Conservation (phyloP, 805 yeast species). For the Candida tibetensis region DNA sequence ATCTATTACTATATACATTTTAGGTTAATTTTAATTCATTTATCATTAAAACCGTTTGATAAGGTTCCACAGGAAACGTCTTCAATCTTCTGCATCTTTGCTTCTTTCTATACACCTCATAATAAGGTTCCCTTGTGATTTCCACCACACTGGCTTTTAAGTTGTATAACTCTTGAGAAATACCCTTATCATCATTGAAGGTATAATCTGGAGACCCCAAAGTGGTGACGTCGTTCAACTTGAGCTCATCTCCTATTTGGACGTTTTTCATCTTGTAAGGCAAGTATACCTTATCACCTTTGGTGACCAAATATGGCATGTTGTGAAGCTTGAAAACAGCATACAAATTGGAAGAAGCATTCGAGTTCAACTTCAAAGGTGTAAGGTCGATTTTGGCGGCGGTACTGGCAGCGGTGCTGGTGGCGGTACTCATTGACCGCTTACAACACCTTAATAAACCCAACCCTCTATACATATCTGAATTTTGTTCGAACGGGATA, state of each 20-base stretch:
- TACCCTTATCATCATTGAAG: constrained; percentile 41
- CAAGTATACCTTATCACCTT: constrained; percentile 79
- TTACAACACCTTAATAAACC: neutral
- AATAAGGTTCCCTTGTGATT: constrained; percentile 77
- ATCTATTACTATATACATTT: constrained; percentile 1
- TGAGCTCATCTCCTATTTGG: constrained; percentile 77
- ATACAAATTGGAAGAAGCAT: constrained; percentile 54
- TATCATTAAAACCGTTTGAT: constrained; percentile 73
- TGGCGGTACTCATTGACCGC: neutral
- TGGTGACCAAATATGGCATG: constrained; percentile 83
- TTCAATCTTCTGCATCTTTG: constrained; percentile 76
- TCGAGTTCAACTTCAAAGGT: constrained; percentile 65
- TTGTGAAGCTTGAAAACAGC: constrained; percentile 81
- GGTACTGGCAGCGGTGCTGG: constrained; percentile 1
- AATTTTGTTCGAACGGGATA: too few species aligned
- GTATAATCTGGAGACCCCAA: constrained; percentile 86
- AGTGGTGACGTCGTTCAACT: constrained; percentile 70
- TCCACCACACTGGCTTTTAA: constrained; percentile 82
- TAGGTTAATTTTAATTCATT: constrained; percentile 62
- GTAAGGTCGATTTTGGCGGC: constrained; percentile 40
- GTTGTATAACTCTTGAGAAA: constrained; percentile 51
- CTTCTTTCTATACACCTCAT: constrained; percentile 53
- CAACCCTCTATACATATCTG: neutral
- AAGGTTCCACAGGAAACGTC: constrained; percentile 72
- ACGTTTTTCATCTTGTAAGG: constrained; percentile 78